These are phyloP conservation scores for Diplodia mutila DNA, from an alignment of 2,329 filamentous ascomycete genomes.

Conservation along the genomic window DNA sequence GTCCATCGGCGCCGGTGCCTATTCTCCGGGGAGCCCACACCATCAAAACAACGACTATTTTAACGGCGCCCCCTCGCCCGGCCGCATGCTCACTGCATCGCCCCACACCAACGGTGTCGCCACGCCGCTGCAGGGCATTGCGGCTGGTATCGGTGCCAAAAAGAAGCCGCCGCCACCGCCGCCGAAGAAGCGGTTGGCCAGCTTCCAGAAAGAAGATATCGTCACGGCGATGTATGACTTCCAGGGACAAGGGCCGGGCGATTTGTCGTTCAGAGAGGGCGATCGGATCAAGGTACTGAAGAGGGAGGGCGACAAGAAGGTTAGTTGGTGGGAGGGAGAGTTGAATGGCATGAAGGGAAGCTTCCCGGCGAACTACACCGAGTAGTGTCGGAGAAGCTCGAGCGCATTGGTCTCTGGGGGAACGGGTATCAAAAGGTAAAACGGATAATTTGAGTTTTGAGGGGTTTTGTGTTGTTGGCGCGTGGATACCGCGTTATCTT, in stretches of 20 bases:
- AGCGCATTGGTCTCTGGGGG: neutral
- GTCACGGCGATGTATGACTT: conserved; percentile 79
- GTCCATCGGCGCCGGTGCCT: conserved; percentile 33
- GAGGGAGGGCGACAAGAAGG: conserved; percentile 73
- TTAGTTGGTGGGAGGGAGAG: conserved; percentile 92
- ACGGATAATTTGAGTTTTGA: neutral
- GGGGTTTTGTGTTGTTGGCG: neutral
- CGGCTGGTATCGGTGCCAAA: conserved; percentile 50
- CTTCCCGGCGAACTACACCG: conserved; percentile 85
- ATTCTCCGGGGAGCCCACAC: conserved; percentile 44
- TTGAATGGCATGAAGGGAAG: conserved; percentile 67
- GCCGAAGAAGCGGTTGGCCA: conserved; percentile 60
- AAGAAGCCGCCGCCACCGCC: conserved; percentile 77
- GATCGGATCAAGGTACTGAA: conserved; percentile 77
- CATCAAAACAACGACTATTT: conserved; percentile 17
- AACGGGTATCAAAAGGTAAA: neutral
- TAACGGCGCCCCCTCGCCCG: neutral
- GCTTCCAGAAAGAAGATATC: conserved; percentile 54
- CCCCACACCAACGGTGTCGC: conserved; percentile 12
- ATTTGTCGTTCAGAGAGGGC: conserved; percentile 75
- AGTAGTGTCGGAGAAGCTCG: neutral
- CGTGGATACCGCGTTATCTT: neutral
- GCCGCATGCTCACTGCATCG: neutral
- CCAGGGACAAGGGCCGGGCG: conserved; percentile 69
- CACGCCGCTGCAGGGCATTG: conserved; percentile 25